Evolutionary conservation across 352 stramenopile species (phyloP).

Genomic region (Pythium biforme): DNA sequence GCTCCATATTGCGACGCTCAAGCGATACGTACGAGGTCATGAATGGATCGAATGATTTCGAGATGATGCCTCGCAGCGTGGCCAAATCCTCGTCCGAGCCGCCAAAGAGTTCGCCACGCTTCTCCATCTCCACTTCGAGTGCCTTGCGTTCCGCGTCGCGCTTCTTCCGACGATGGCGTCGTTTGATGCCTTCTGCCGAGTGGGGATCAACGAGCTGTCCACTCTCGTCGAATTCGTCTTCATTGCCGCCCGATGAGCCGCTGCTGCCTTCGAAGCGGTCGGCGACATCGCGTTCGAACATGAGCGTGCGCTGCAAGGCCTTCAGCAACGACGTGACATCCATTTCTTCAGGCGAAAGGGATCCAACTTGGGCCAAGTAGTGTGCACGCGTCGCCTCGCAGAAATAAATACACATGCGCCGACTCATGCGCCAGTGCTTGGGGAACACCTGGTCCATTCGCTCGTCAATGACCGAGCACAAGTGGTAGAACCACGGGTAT

Average conservation of each 20-base stretch:
- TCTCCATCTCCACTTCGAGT: slow-evolving; percentile 62
- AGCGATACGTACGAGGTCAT: slow-evolving; percentile 97
- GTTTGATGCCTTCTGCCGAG: slow-evolving; percentile 74
- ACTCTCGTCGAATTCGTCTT: slow-evolving; percentile 72
- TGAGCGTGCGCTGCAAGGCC: slow-evolving; percentile 66
- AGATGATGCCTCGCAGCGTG: slow-evolving; percentile 84
- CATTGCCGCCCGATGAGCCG: slow-evolving; percentile 35
- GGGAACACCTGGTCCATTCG: slow-evolving; percentile 95
- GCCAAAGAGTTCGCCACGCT: slow-evolving; percentile 44
- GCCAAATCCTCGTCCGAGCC: slow-evolving; percentile 48
- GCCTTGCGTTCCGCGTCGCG: slow-evolving; percentile 63
- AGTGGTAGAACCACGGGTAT: slow-evolving; percentile 82
- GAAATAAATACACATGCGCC: slow-evolving; percentile 92
- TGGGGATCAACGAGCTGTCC: slow-evolving; percentile 69
- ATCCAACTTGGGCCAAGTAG: slow-evolving; percentile 65
- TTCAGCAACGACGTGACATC: slow-evolving; percentile 73
- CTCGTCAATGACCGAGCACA: slow-evolving; percentile 60
- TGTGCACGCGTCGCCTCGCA: slow-evolving; percentile 83
- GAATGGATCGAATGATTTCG: slow-evolving; percentile 95
- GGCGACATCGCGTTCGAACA: slow-evolving; percentile 77
- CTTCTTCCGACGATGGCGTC: slow-evolving; percentile 75
- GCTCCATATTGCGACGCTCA: slow-evolving; percentile 95
- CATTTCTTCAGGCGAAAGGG: slow-evolving; percentile 67
- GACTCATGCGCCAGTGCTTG: slow-evolving; percentile 94
- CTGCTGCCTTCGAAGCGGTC: slow-evolving; percentile 62